Conservation (phyloP, 192 early-diverging fungal species). For the Ambispora gerdemannii region DNA sequence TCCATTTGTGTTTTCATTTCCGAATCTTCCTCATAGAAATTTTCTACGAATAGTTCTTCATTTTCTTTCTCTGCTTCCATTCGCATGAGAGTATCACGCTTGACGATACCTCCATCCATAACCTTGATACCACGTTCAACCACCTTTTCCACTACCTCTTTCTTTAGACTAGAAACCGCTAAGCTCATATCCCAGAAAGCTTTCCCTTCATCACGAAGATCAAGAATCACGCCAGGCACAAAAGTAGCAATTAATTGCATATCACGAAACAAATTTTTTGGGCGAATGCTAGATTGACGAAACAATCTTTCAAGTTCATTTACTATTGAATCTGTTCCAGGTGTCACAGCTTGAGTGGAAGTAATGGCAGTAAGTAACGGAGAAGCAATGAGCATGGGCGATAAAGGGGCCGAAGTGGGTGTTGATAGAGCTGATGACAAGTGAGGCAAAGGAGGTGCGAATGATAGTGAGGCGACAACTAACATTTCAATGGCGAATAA, state of each 20-base stretch:
- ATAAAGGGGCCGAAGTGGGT: not conserved
- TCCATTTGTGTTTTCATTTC: conserved; percentile 35
- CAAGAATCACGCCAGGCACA: conserved; percentile 37
- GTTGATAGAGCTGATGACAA: not conserved
- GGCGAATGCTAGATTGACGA: conserved; percentile 30
- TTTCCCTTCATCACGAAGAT: conserved; percentile 42
- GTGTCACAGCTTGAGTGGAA: conserved; percentile 34
- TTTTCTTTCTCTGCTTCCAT: conserved; percentile 8
- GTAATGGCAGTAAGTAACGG: not conserved
- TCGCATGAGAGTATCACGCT: not conserved
- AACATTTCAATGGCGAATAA: conserved; percentile 38
- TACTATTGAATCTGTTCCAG: conserved; percentile 43
- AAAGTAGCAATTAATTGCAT: conserved; percentile 42
- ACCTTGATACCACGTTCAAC: conserved; percentile 34
- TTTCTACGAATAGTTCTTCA: conserved; percentile 8
- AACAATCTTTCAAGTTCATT: conserved; percentile 41
- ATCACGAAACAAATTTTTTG: conserved; percentile 37
- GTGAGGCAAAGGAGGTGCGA: conserved; percentile 26
- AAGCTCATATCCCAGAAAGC: conserved; percentile 46
- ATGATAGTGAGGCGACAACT: conserved; percentile 41
- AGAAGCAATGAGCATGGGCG: conserved; percentile 1
- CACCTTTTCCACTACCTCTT: conserved; percentile 37
- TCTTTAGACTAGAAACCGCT: conserved; percentile 39
- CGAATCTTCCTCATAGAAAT: conserved; percentile 33
- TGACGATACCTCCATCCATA: conserved; percentile 29